These are phyloP conservation scores for apple (Malus domestica) DNA, from an alignment of 306 rosid genomes.

Conservation along the genomic window ASM211411v1 NC_041797.1:15277001-15277500, in stretches of 20 bases:
- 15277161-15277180: background rate
- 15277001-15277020: slow-evolving; percentile 11
- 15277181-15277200: background rate
- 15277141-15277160: slow-evolving; percentile 5
- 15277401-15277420: background rate
- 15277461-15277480: background rate
- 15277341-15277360: slow-evolving; percentile 67
- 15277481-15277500: background rate
- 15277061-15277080: background rate
- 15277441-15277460: background rate
- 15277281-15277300: slow-evolving; percentile 98
- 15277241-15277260: background rate
- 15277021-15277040: background rate
- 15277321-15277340: slow-evolving; percentile 99
- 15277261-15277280: slow-evolving; percentile 60
- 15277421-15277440: background rate
- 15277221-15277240: background rate
- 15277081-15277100: background rate
- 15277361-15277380: background rate
- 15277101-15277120: background rate
- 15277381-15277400: background rate
- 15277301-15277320: slow-evolving; percentile 96
- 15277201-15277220: background rate
- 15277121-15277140: background rate
- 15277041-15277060: background rate